These are phyloP conservation scores for Chlorella sp. DNA, from an alignment of 139 green algal genomes.

Conservation along the genomic window DNA sequence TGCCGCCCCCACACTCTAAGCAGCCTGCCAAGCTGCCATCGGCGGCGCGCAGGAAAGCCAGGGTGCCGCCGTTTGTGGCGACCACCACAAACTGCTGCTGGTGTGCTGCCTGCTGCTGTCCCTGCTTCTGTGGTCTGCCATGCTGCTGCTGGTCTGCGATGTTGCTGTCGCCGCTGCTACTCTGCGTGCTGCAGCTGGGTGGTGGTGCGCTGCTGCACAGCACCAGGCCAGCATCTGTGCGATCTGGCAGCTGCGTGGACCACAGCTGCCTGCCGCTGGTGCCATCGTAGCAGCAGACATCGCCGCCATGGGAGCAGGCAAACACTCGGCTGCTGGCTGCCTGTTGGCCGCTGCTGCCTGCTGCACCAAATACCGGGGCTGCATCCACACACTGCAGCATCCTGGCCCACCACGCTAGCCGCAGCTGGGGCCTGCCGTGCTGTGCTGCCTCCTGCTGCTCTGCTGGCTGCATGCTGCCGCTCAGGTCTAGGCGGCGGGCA, in stretches of 20 bases:
- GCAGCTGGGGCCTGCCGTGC: neutral
- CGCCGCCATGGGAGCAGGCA: conserved; percentile 60
- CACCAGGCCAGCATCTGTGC: conserved; percentile 46
- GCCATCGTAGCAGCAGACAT: conserved; percentile 46
- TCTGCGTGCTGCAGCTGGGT: conserved; percentile 1
- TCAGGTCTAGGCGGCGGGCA: neutral
- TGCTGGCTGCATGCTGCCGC: neutral
- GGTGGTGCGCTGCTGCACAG: neutral
- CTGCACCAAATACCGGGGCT: neutral
- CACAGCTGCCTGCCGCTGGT: conserved; percentile 36
- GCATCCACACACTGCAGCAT: conserved; percentile 44
- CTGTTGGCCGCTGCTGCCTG: neutral
- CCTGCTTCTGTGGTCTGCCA: neutral
- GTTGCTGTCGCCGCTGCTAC: neutral
- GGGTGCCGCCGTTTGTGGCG: conserved; percentile 16
- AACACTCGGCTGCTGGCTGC: conserved; percentile 20
- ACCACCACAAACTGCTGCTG: conserved; percentile 30
- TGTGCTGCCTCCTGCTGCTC: no score
- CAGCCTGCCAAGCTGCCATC: conserved; percentile 11
- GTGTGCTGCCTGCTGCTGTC: neutral
- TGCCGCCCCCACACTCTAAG: conserved; percentile 21
- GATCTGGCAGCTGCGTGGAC: conserved; percentile 17
- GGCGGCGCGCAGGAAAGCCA: conserved; percentile 36
- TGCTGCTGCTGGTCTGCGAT: neutral
- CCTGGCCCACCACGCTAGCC: conserved; percentile 15